These are phyloP conservation scores for Gonium pectorale DNA, from an alignment of 139 green algal species.

Conservation along the genomic window DNA sequence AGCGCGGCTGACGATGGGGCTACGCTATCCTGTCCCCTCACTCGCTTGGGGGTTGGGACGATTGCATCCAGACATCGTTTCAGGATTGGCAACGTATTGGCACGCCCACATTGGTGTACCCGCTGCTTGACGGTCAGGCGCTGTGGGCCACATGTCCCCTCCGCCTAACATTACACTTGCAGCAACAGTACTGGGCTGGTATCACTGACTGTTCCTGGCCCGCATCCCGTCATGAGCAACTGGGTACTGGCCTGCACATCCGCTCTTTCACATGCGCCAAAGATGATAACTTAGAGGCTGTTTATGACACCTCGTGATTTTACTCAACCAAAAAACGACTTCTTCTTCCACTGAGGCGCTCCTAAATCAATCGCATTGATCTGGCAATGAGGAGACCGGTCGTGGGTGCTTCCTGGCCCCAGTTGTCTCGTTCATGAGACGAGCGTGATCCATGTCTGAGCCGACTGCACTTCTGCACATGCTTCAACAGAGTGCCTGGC, in stretches of 20 bases:
- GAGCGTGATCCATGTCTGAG: not conserved
- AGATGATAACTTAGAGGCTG: conserved; percentile 62
- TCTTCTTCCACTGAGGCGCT: conserved; percentile 61
- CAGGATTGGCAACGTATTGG: not conserved
- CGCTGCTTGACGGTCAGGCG: conserved; percentile 46
- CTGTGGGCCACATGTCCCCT: conserved; percentile 26
- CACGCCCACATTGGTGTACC: not conserved
- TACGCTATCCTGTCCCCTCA: conserved; percentile 49
- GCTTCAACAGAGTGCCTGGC: not conserved
- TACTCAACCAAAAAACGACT: conserved; percentile 55
- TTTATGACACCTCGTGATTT: conserved; percentile 62
- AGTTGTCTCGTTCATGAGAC: not conserved
- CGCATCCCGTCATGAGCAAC: not conserved
- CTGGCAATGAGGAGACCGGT: conserved; percentile 18
- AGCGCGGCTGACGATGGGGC: conserved; percentile 33
- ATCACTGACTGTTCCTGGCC: conserved; percentile 11
- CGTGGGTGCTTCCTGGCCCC: not conserved
- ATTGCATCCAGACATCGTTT: conserved; percentile 52
- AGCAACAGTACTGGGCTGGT: conserved; percentile 36
- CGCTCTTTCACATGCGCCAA: not conserved
- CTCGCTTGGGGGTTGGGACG: conserved; percentile 41
- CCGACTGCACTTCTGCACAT: not conserved
- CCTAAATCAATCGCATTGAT: not conserved
- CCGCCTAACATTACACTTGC: conserved; percentile 39
- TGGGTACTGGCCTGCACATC: conserved; percentile 32